phyloP scores from a whole-genome alignment of 2,329 filamentous ascomycete species.

The Chalaropsis ovoidea region DNA sequence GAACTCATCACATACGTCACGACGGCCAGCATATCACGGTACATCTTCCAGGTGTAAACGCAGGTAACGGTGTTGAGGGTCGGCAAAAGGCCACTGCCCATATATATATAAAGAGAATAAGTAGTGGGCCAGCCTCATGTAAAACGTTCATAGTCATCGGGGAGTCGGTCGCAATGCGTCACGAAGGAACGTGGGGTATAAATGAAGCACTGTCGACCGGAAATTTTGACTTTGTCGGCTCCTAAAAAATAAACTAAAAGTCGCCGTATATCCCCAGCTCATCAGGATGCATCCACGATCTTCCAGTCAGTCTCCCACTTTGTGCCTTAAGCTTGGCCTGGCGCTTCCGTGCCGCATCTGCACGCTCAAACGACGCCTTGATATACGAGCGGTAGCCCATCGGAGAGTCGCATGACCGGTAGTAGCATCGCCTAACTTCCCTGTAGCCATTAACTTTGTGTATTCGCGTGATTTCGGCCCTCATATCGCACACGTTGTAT shows the following conservation, averaged over 20 bases:
- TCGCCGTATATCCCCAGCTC: background rate
- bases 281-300: background rate
- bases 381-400: background rate
- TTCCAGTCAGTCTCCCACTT: background rate
- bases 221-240: background rate
- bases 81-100: too few relatives aligned
- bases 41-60: too few relatives aligned
- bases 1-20: too few relatives aligned
- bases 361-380: background rate
- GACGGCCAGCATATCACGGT: too few relatives aligned
- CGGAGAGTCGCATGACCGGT: background rate
- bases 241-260: background rate
- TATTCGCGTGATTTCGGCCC: background rate
- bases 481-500: background rate
- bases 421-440: background rate
- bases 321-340: background rate
- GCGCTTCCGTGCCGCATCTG: background rate
- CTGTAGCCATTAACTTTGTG: background rate
- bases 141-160: too few relatives aligned
- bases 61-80: too few relatives aligned
- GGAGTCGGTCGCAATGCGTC: too few relatives aligned
- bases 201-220: too few relatives aligned
- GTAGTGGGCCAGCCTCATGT: too few relatives aligned
- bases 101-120: too few relatives aligned
- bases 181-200: too few relatives aligned